A percentile compares a stretch with the other conserved stretches of the same genome.
phyloP scores from a whole-genome alignment of 2,329 filamentous ascomycete genomes.

The Plectosphaerella cucumerina region DNA sequence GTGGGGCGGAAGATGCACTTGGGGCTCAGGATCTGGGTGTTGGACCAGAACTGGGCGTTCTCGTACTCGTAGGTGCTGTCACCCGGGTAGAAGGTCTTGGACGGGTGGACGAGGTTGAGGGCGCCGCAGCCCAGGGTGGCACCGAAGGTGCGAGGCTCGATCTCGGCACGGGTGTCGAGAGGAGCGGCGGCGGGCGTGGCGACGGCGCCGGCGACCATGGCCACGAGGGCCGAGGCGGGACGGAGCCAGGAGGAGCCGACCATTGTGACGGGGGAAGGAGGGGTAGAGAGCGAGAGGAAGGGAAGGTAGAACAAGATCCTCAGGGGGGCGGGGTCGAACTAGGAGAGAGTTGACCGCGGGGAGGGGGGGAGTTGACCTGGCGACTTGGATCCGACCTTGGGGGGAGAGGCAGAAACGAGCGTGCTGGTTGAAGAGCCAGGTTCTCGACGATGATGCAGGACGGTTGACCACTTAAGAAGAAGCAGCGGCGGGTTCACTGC shows the following conservation, averaged over 20 bases:
- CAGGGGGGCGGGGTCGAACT: neutral
- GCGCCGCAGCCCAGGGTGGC: constrained; percentile 2
- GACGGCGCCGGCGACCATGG: neutral
- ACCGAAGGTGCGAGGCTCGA: neutral
- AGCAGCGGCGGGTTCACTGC: neutral
- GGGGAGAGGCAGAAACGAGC: neutral
- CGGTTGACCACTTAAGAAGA: neutral
- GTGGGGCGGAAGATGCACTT: constrained; percentile 20
- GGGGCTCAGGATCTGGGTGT: constrained; percentile 6
- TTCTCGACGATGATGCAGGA: neutral
- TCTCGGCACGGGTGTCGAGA: neutral
- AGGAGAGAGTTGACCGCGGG: neutral
- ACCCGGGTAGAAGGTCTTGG: constrained; percentile 3
- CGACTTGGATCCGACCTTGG: neutral
- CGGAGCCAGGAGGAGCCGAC: neutral
- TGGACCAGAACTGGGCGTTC: constrained; percentile 3
- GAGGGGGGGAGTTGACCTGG: neutral
- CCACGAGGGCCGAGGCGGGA: neutral
- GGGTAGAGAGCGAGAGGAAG: neutral
- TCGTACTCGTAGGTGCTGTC: constrained; percentile 1
- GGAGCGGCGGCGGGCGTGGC: neutral
- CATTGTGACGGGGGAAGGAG: neutral
- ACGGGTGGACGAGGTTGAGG: neutral
- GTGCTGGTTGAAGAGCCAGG: neutral
- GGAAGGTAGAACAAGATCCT: neutral